phyloP scores from a whole-genome alignment of 2,329 filamentous ascomycete genomes.

The Trichoderma semiorbis region DNA sequence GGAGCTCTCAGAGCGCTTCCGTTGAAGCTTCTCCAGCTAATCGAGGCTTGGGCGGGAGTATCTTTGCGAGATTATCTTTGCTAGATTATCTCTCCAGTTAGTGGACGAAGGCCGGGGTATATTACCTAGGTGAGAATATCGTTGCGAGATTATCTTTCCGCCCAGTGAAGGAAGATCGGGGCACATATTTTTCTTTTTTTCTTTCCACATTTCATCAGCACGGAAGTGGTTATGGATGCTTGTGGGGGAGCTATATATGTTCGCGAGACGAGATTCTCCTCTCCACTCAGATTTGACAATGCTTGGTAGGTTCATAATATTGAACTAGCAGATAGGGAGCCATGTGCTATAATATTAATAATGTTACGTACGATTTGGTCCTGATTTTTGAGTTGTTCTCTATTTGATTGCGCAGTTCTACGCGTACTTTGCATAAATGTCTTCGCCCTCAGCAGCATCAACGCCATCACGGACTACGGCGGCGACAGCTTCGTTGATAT shows the following conservation, averaged over 20 bases:
- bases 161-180: neutral
- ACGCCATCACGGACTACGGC: slow-evolving; percentile 48
- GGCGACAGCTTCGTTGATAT: slow-evolving; percentile 45
- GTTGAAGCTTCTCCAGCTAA: slow-evolving; percentile 6
- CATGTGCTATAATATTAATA: neutral
- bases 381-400: neutral
- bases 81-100: neutral
- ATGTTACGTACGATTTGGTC: neutral
- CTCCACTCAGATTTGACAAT: neutral
- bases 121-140: neutral
- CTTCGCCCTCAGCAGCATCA: slow-evolving; percentile 52
- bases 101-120: no score
- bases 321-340: neutral
- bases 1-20: neutral
- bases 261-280: neutral
- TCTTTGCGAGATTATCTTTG: neutral
- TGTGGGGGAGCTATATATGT: neutral
- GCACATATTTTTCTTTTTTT: neutral
- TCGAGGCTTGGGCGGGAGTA: neutral
- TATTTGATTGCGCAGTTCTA: neutral
- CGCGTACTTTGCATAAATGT: slow-evolving; percentile 28
- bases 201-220: neutral
- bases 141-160: neutral
- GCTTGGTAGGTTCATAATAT: neutral
- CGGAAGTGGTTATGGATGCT: neutral